These are phyloP conservation scores for Cyanidioschyzon merolae DNA, from an alignment of 23 red algal genomes.

Conservation along the genomic window DNA sequence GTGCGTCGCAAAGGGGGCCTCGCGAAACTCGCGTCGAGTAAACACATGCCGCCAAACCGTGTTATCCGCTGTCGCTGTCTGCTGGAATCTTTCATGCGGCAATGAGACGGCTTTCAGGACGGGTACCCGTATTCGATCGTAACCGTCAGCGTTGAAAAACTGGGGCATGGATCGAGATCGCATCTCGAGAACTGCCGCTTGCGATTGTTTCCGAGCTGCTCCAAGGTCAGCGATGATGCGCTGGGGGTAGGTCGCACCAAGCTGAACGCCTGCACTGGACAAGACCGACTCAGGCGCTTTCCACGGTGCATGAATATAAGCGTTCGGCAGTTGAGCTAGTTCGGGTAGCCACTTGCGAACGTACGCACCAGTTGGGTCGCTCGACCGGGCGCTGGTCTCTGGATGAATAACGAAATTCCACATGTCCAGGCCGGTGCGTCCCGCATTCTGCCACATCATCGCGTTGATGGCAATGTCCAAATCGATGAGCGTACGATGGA, in stretches of 20 bases:
- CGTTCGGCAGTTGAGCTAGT: background rate
- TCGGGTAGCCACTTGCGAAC: background rate
- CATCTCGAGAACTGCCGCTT: background rate
- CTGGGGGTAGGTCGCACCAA: background rate
- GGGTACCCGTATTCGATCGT: background rate
- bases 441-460: constrained; percentile 19
- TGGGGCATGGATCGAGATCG: background rate
- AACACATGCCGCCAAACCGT: background rate
- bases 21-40: background rate
- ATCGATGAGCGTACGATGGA: background rate
- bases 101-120: background rate
- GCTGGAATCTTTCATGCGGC: background rate
- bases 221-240: background rate
- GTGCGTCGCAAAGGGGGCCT: background rate
- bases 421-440: background rate
- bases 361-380: constrained; percentile 13
- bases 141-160: background rate
- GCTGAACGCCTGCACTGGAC: background rate
- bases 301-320: background rate
- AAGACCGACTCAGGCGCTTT: background rate
- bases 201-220: background rate
- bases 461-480: constrained; percentile 13
- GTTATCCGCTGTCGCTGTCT: background rate
- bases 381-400: background rate
- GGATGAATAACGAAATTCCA: constrained; percentile 16